Evolutionary conservation across 1,284 basidiomycete genomes (phyloP).

Genomic region (Trichosporon sp.): DNA sequence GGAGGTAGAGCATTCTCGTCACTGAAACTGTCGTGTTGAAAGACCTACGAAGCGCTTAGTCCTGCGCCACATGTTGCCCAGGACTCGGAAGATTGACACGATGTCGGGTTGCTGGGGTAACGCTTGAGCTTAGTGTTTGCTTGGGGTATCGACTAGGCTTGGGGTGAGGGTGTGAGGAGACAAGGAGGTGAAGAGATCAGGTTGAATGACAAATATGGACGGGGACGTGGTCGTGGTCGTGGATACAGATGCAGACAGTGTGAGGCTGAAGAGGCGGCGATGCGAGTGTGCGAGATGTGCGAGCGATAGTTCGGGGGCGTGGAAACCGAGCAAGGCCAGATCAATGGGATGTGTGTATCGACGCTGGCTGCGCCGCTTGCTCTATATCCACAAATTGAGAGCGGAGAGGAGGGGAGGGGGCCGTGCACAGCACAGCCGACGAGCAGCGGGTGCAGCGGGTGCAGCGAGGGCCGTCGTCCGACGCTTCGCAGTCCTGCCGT

Average conservation of each 20-base stretch:
- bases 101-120: neutral
- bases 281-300: neutral
- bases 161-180: neutral
- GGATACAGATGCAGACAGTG: neutral
- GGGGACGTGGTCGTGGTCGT: too few relatives aligned
- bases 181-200: neutral
- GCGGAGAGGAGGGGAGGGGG: neutral
- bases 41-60: slow-evolving; percentile 1
- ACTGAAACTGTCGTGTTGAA: too few relatives aligned
- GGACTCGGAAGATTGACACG: neutral
- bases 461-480: neutral
- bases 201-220: neutral
- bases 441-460: too few relatives aligned
- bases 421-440: neutral
- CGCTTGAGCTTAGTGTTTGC: neutral
- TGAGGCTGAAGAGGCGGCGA: neutral
- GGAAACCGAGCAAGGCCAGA: too few relatives aligned
- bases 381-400: neutral
- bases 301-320: too few relatives aligned
- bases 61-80: neutral
- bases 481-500: neutral
- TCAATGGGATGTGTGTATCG: too few relatives aligned
- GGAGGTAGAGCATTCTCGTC: too few relatives aligned
- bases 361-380: too few relatives aligned
- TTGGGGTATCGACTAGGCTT: neutral